Evolutionary conservation across 2,329 filamentous ascomycete species (phyloP).

Genomic region (Fonsecaea pugnacius): DNA sequence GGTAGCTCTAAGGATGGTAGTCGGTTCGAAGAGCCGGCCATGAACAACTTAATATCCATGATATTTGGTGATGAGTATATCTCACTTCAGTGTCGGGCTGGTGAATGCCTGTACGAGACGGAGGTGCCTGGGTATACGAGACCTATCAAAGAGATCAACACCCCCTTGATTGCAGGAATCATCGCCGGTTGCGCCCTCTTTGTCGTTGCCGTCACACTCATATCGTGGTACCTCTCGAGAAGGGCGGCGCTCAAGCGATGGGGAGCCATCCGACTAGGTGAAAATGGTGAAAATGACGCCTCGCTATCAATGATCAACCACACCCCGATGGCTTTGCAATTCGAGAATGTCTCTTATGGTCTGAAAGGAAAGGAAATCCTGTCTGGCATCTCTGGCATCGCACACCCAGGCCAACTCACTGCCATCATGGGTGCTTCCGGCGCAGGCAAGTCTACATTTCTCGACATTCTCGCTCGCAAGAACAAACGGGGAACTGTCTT

Average conservation of each 20-base stretch:
- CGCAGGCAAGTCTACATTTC: slow-evolving; percentile 94
- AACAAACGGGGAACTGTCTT: slow-evolving; percentile 83
- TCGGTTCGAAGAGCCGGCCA: slow-evolving; percentile 84
- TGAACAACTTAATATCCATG: slow-evolving; percentile 85
- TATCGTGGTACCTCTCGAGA: slow-evolving; percentile 85
- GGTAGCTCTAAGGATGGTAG: slow-evolving; percentile 70
- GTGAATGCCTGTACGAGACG: slow-evolving; percentile 91
- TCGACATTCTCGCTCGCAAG: slow-evolving; percentile 94
- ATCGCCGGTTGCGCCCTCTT: slow-evolving; percentile 87
- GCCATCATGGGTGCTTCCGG: slow-evolving; percentile 99
- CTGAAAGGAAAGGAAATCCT: slow-evolving; percentile 89
- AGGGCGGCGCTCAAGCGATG: slow-evolving; percentile 65
- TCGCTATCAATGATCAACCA: slow-evolving; percentile 88
- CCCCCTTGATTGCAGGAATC: slow-evolving; percentile 88
- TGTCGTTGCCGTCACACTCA: slow-evolving; percentile 80
- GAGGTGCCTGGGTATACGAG: slow-evolving; percentile 89
- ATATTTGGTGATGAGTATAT: slow-evolving; percentile 95
- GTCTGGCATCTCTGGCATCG: slow-evolving; percentile 76
- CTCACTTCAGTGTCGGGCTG: slow-evolving; percentile 76
- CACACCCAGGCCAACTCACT: slow-evolving; percentile 92
- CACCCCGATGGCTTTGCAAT: slow-evolving; percentile 85
- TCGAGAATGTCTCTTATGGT: slow-evolving; percentile 82
- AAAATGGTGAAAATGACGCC: slow-evolving; percentile 86
- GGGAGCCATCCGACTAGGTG: slow-evolving; percentile 74
- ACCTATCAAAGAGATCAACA: slow-evolving; percentile 94